Base-by-base conservation (phyloP, 495 filamentous ascomycete species). In the Aspergillus carlsbadensis region DNA sequence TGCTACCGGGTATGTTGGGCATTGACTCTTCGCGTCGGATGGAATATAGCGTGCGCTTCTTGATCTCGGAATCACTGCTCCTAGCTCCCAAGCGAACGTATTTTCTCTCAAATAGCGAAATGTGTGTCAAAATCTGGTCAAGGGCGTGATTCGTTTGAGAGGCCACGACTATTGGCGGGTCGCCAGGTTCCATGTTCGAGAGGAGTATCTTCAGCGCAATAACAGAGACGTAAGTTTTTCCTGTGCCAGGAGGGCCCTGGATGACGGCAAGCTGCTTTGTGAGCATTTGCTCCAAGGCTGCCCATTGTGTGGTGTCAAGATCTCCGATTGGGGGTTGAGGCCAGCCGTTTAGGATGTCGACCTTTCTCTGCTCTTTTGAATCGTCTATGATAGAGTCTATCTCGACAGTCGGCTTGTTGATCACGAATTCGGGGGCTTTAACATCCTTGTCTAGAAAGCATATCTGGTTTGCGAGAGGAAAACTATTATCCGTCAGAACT, bases 101-200 rank as follows among this genome's bases (percentile, higher is more conserved):
- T 5, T 85, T 77, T 1, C 75, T 72, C 47, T 89, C 89, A 47
- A 86, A 85, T 2, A 73, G 54, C 1, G 87, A 76, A 18, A 96
- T 72, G 44, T 87, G 83, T 4, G 71, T 73, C 13, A 98, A 76
- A 1, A 97, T 70, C 63, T 96, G 94, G 61, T 97, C 93, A 0
- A 97, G 69, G 0, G 94, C 93, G 70, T 98, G 92, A 57, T 98
- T 98, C 3, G 93, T 97, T 59, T 97, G 89, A 21, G 90, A 89
- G 0, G 91, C 79, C 6, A 96, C 74, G 20, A 96, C 77, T 33
- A 96, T 85, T 13, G 89, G 89, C 18, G 88, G 85, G 66, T 89
- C 81, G 8, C 72, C 72, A 1, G 64, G 53, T n/a, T 57, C 54
- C 74, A 84, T 80, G 52, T 88, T 90, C 1, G 76, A 65, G 0